Base-by-base conservation (phyloP, 305 asterid species). In the Rubia tinctorum region DNA sequence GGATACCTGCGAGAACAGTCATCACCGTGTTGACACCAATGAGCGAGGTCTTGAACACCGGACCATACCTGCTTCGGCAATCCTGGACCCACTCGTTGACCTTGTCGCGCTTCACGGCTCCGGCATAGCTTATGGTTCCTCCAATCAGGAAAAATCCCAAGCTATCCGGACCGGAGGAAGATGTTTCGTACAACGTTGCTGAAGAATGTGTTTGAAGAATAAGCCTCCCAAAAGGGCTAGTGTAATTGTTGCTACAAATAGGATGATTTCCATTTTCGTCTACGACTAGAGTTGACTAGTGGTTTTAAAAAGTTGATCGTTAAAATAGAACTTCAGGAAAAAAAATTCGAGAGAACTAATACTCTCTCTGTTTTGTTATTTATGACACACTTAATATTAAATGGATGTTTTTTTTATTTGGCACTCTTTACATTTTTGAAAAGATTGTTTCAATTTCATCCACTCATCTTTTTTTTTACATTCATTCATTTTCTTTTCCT, bases 1-100 rank as follows among this genome's bases (percentile, higher is more conserved):
- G 64, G 9, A 51, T 69, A 12, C 72, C 72, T 7, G 61, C 72
- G 2, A 13, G 42, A 8, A 64, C 64, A n/a, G 44, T 30, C 20
- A 69, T 51, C 47, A 69, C 61, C 64, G 73, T 69, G 34, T 53
- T 51, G 64, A 27, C 47, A 18, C 73, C 73, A 17, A 69, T n/a
- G 13, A 53, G 64, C 10, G 65, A 70, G 30, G 73, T 53, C 34
- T 70, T 53, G n/a, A 70, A 70, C n/a, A 53, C 64, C 20, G 73
- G 45, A 4, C 65, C 65, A 1, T 49, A 51, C 47, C 2, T 34
- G 64, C 47, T 53, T 43, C 8, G 27, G 20, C 73, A 64, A 2
- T 17, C 15, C 49, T 69, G 39, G 40, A 69, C 18, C 73, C 73
- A 69, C 45, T 69, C 73, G 20, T 51, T 4, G 27, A 69, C 73